Conservation (phyloP, 768 basidiomycete genomes). For the Kwoniella shandongensis region DNA sequence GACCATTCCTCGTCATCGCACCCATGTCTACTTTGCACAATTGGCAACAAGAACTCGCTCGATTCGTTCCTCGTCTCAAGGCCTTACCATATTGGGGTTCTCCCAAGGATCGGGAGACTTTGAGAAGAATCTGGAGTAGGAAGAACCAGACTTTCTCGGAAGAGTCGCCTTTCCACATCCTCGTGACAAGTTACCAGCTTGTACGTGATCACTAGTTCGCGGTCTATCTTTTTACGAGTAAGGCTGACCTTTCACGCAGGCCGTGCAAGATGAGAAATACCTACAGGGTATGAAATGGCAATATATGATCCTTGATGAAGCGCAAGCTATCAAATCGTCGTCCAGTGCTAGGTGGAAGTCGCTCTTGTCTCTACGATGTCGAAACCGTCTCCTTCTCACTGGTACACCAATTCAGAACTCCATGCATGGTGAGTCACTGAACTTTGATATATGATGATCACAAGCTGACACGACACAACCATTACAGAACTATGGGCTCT, state of each 20-base stretch:
- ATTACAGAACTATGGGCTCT: conserved; percentile 96
- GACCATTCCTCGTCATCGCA: conserved; percentile 96
- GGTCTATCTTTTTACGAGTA: not conserved
- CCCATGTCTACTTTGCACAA: conserved; percentile 97
- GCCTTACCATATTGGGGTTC: conserved; percentile 98
- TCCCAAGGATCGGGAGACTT: conserved; percentile 87
- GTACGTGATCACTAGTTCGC: conserved; percentile 58
- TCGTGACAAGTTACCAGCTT: conserved; percentile 95
- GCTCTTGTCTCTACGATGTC: conserved; percentile 87
- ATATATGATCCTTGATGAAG: conserved; percentile 99
- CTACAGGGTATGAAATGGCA: conserved; percentile 98
- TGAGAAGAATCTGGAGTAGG: conserved; percentile 97
- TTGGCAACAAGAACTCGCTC: conserved; percentile 97
- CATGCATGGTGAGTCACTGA: conserved; percentile 77
- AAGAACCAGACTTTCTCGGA: conserved; percentile 94
- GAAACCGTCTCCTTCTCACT: conserved; percentile 89
- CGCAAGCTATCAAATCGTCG: conserved; percentile 99
- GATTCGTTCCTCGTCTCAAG: conserved; percentile 90
- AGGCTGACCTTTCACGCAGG: conserved; percentile 56
- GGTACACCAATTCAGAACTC: conserved; percentile 99
- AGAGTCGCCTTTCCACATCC: conserved; percentile 92
- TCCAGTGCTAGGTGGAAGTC: conserved; percentile 96
- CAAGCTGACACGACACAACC: too few species aligned
- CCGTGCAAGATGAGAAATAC: conserved; percentile 95
- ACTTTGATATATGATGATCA: not conserved